Evolutionary conservation across 2,329 filamentous ascomycete species (phyloP), one percentile per base, ranked within the genome.

Genomic region (Claviceps sp.): DNA sequence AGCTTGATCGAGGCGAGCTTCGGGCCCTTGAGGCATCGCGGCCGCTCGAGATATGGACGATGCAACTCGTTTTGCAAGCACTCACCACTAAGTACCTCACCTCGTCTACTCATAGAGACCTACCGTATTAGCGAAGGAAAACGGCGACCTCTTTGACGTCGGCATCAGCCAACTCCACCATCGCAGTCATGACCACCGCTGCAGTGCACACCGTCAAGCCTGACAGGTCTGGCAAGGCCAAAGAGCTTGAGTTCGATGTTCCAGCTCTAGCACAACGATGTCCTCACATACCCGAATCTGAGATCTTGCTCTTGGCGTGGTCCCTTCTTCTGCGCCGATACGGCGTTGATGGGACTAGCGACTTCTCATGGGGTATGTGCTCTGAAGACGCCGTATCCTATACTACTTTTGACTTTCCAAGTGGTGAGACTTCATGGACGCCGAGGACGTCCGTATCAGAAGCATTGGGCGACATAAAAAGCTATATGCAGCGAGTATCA

Each of bases 251-350:
- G 11, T 50, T 50, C 6, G n/a, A 44, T 16, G 13, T 50, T 38
- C 26, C 48, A 16, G 48, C 24, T 34, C 48, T 44, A 16, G n/a
- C 30, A n/a, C 24, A 50, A 14, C 39, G 24, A 24, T 17, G 24
- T 19, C 6, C n/a, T 22, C 26, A 44, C 48, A 38, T 14, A 24
- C 39, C 14, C 4, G 48, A 37, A 44, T 43, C 40, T 16, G 48
- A 50, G 22, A 50, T 44, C 26, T 37, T 50, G 40, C 48, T 50
- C 26, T 50, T 50, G 40, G 40, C 24, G 34, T 50, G 48, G 48
- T 50, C 48, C 19, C 48, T 50, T 22, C 26, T 50, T 7, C 24
- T 50, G 40, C 48, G 39, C 10, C 48, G 48, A 19, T 50, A 43
- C 16, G n/a, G 40, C 17, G 24, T 44, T 7, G 40, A 50, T 19